These are phyloP conservation scores for Boletus hoseneyae DNA, from an alignment of 1,284 basidiomycete species.

Conservation along the genomic window DNA sequence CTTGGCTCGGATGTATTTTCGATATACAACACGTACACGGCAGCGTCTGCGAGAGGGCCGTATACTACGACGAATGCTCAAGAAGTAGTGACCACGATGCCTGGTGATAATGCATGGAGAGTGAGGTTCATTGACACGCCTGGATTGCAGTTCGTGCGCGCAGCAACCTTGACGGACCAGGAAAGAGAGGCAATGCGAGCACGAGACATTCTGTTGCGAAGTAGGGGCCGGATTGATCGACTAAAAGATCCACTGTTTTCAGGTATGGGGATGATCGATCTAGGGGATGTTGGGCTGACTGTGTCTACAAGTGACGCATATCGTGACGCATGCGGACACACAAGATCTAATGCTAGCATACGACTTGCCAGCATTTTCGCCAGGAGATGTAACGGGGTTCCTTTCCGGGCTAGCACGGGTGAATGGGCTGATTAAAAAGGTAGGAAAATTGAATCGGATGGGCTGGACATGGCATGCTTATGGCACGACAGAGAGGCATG, in stretches of 20 bases:
- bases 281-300: conserved; percentile 13
- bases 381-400: conserved; percentile 72
- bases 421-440: conserved; percentile 81
- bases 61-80: conserved; percentile 71
- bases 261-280: conserved; percentile 39
- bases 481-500: conserved; percentile 58
- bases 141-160: conserved; percentile 63
- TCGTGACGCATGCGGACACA: conserved; percentile 69
- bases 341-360: conserved; percentile 91
- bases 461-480: conserved; percentile 5
- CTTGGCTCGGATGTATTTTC: conserved; percentile 49
- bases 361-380: conserved; percentile 81
- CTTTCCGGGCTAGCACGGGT: conserved; percentile 81
- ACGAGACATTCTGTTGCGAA: conserved; percentile 74
- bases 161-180: conserved; percentile 40
- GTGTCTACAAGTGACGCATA: conserved; percentile 55
- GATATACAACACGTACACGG: conserved; percentile 59
- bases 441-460: conserved; percentile 28
- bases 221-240: conserved; percentile 83
- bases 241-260: conserved; percentile 82
- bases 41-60: conserved; percentile 50
- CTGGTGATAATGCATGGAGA: conserved; percentile 35
- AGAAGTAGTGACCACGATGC: conserved; percentile 51
- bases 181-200: conserved; percentile 45
- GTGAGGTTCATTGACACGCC: conserved; percentile 81